Conservation (phyloP, 2,329 filamentous ascomycete species). For the Chalaropsis ovoidea region DNA sequence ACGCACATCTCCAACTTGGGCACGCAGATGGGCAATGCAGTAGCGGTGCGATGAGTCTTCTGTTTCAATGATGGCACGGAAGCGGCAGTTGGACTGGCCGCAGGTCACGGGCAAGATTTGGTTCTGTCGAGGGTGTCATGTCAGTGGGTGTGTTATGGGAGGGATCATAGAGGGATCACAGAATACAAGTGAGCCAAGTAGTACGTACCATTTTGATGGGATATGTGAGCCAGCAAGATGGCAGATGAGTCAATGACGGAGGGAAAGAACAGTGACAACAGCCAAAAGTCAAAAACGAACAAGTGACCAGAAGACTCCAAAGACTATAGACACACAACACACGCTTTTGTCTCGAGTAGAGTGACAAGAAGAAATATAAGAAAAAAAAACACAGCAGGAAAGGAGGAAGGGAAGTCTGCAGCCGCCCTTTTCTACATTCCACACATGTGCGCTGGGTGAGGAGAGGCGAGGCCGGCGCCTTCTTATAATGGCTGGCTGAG, state of each 20-base stretch:
- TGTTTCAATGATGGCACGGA: constrained; percentile 22
- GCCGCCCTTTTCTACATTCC: background rate
- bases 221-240: background rate
- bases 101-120: background rate
- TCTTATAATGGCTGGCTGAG: constrained; percentile 9
- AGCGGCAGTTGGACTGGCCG: constrained; percentile 11
- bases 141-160: background rate
- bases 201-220: constrained; percentile 4
- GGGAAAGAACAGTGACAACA: background rate
- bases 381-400: background rate
- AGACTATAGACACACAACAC: too few species aligned
- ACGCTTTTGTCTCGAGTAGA: background rate
- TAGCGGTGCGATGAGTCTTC: constrained; percentile 17
- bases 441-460: background rate
- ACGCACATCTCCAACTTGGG: constrained; percentile 17
- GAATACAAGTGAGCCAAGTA: background rate
- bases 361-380: background rate
- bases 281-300: background rate
- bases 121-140: background rate
- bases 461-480: background rate
- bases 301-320: too few species aligned
- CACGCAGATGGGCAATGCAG: constrained; percentile 21
- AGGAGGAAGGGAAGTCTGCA: background rate
- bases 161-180: background rate
- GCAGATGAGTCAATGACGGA: background rate